phyloP scores from a whole-genome alignment of 169 alveolate genomes.

The Cryptosporidium andersoni region DNA sequence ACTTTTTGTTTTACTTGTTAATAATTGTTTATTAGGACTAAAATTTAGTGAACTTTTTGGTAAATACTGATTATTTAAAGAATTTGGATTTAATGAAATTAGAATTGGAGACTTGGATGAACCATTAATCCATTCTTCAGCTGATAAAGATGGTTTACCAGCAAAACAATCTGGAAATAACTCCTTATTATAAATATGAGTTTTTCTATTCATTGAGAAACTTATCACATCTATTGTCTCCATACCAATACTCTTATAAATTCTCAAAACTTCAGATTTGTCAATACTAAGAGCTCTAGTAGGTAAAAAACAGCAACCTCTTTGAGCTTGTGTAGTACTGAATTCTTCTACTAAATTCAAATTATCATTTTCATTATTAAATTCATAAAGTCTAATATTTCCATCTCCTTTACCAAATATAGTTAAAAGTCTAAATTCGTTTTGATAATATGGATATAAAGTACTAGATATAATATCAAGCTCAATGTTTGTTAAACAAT shows the following conservation, averaged over 20 bases:
- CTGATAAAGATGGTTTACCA: constrained; percentile 49
- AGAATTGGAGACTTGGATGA: constrained; percentile 40
- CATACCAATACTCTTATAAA: constrained; percentile 28
- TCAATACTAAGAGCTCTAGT: constrained; percentile 23
- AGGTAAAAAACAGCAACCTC: constrained; percentile 62
- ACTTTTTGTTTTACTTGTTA: constrained; percentile 5
- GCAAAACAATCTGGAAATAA: constrained; percentile 67
- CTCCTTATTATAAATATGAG: constrained; percentile 34
- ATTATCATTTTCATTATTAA: constrained; percentile 18
- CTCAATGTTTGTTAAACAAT: constrained; percentile 28
- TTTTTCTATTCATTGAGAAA: constrained; percentile 41
- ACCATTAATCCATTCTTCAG: constrained; percentile 66
- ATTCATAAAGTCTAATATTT: constrained; percentile 44
- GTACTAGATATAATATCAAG: constrained; percentile 67
- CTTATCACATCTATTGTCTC: constrained; percentile 65
- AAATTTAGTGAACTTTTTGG: constrained; percentile 17
- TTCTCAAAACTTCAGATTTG: constrained; percentile 52
- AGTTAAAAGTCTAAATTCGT: constrained; percentile 44
- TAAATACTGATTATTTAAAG: constrained; percentile 28
- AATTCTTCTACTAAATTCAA: constrained; percentile 44
- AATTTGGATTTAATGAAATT: constrained; percentile 39
- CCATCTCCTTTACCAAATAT: constrained; percentile 70
- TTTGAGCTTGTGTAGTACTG: constrained; percentile 55
- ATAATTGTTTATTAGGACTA: background rate
- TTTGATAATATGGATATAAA: constrained; percentile 44